These are phyloP conservation scores for Stentor coeruleus DNA, from an alignment of 73 alveolate genomes.

Conservation along the genomic window DNA sequence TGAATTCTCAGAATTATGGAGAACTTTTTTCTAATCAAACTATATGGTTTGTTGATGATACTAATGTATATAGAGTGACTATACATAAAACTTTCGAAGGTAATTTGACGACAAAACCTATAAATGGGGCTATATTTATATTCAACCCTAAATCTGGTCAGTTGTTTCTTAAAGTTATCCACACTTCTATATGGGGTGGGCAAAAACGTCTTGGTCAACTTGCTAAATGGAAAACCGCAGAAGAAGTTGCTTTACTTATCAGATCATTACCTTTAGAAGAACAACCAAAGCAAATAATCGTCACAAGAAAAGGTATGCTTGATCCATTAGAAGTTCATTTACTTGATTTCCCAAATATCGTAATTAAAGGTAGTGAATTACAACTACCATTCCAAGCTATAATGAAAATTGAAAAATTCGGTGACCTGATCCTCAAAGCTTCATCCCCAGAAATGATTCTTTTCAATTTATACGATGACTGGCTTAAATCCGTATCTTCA, in stretches of 20 bases:
- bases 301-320: constrained; percentile 99
- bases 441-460: constrained; percentile 99
- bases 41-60: constrained; percentile 99
- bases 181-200: constrained; percentile 99
- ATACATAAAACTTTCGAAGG: constrained; percentile 99
- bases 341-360: constrained; percentile 99
- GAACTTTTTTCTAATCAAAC: constrained; percentile 98
- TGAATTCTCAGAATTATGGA: constrained; percentile 96
- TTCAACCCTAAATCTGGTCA: constrained; percentile 99
- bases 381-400: constrained; percentile 98
- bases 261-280: constrained; percentile 99
- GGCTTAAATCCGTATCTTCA: constrained; percentile 95
- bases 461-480: constrained; percentile 99
- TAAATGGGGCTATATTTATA: constrained; percentile 99
- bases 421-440: constrained; percentile 98
- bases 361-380: constrained; percentile 98
- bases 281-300: constrained; percentile 99
- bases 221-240: constrained; percentile 99
- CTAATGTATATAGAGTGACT: constrained; percentile 99
- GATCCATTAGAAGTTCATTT: constrained; percentile 99
- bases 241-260: constrained; percentile 99
- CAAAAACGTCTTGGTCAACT: constrained; percentile 98
- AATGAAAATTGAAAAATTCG: constrained; percentile 62
- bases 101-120: constrained; percentile 99
- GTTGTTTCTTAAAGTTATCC: constrained; percentile 98